Evolutionary conservation across 306 rosid genomes (phyloP).

Genomic region (Fragaria vesca): DNA sequence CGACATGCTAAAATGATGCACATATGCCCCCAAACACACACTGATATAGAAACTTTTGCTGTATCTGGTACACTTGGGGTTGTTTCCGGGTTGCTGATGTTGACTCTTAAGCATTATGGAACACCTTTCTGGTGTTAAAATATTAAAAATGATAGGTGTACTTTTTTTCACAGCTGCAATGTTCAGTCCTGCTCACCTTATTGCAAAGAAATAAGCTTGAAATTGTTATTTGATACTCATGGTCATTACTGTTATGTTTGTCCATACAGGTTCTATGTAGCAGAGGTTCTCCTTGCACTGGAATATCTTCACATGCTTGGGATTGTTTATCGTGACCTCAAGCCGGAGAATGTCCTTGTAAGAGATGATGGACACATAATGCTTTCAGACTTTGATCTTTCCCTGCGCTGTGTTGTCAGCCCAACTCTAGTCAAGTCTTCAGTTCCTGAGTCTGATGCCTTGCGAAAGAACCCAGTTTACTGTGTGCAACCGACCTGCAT

Average conservation of each 20-base stretch:
- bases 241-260: not conserved
- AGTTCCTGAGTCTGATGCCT: slow-evolving; percentile 33
- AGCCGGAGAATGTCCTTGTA: slow-evolving; percentile 58
- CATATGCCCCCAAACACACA: not conserved
- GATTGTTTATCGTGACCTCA: slow-evolving; percentile 57
- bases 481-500: slow-evolving; percentile 56
- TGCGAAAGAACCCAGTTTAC: slow-evolving; percentile 40
- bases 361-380: slow-evolving; percentile 61
- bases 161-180: not conserved
- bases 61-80: not conserved
- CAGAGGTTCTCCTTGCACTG: slow-evolving; percentile 53
- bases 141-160: not conserved
- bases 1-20: not conserved
- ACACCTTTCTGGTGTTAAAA: not conserved
- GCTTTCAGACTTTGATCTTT: slow-evolving; percentile 59
- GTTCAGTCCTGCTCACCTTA: not conserved
- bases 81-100: not conserved
- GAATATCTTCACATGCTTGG: slow-evolving; percentile 67
- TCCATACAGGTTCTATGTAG: slow-evolving; percentile 49
- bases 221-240: slow-evolving; percentile 1
- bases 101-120: not conserved
- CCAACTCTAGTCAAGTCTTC: slow-evolving; percentile 51
- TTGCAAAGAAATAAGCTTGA: slow-evolving; percentile 2
- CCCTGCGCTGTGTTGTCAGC: slow-evolving; percentile 49
- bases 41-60: not conserved